A percentile compares a stretch with the other conserved stretches of the same genome.
Evolutionary conservation across 345 rosid genomes (phyloP).

Genomic region (Brassica carinata): DNA sequence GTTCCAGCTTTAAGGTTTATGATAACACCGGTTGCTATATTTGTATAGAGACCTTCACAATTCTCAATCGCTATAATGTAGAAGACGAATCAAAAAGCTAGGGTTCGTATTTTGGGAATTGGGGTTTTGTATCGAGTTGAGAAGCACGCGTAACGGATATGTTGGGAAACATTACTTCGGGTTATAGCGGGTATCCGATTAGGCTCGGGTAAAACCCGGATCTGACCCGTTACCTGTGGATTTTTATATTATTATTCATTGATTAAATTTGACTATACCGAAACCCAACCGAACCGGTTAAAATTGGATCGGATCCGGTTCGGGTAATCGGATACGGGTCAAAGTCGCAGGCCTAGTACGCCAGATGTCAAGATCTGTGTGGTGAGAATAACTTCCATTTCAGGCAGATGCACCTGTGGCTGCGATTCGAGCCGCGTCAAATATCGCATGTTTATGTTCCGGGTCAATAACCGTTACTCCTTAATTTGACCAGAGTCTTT

Average conservation of each 20-base stretch:
- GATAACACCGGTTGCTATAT: neutral
- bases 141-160: too few species aligned
- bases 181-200: too few species aligned
- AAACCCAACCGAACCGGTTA: too few species aligned
- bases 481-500: constrained; percentile 9
- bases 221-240: too few species aligned
- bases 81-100: neutral
- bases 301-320: too few species aligned
- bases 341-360: too few species aligned
- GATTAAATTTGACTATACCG: too few species aligned
- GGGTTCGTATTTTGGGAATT: neutral
- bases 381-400: neutral
- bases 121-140: neutral
- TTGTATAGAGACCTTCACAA: neutral
- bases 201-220: too few species aligned
- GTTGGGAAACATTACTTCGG: too few species aligned
- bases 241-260: too few species aligned
- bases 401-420: constrained; percentile 5
- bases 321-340: too few species aligned
- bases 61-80: neutral
- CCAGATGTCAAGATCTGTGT: neutral
- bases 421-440: constrained; percentile 10
- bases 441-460: constrained; percentile 7
- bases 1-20: neutral
- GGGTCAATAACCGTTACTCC: constrained; percentile 17